phyloP scores from a whole-genome alignment of 768 basidiomycete genomes.

The Pisolithus marmoratus region DNA sequence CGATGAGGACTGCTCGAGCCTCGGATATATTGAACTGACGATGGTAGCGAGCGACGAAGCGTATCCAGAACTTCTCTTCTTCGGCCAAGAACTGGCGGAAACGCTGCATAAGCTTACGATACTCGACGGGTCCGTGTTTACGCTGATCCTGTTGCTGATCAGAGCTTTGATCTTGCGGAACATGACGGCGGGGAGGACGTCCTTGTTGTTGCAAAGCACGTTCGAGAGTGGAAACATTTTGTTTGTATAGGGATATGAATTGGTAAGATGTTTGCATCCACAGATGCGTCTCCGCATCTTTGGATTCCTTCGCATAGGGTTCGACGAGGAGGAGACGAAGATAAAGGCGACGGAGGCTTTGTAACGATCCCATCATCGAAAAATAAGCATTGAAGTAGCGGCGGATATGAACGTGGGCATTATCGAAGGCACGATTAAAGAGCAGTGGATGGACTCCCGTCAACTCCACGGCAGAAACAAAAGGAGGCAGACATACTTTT shows the following conservation, averaged over 20 bases:
- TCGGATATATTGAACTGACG: conserved; percentile 67
- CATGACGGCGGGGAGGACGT: conserved; percentile 22
- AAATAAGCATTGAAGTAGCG: conserved; percentile 1
- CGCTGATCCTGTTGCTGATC: conserved; percentile 4
- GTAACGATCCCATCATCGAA: conserved; percentile 5
- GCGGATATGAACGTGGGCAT: no score
- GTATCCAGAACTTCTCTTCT: conserved; percentile 90
- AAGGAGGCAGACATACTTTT: conserved; percentile 54
- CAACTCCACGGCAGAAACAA: conserved; percentile 1
- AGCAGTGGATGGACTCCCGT: neutral
- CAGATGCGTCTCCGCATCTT: conserved; percentile 75
- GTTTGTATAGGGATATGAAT: conserved; percentile 80
- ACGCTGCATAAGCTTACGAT: conserved; percentile 79
- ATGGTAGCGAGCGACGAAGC: conserved; percentile 69
- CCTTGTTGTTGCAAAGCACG: conserved; percentile 36
- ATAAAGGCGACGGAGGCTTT: conserved; percentile 65
- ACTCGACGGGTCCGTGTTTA: conserved; percentile 60
- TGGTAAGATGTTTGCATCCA: conserved; percentile 93
- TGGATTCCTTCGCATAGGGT: conserved; percentile 66
- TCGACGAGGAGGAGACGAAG: conserved; percentile 63
- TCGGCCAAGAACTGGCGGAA: conserved; percentile 87
- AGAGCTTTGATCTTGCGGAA: conserved; percentile 13
- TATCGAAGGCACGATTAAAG: no score
- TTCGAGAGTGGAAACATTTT: conserved; percentile 64
- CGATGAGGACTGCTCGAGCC: conserved; percentile 49